Percentiles rank a stretch among this genome's conserved stretches.
Conservation (phyloP, 306 rosid genomes). For the Malus domestica region DNA sequence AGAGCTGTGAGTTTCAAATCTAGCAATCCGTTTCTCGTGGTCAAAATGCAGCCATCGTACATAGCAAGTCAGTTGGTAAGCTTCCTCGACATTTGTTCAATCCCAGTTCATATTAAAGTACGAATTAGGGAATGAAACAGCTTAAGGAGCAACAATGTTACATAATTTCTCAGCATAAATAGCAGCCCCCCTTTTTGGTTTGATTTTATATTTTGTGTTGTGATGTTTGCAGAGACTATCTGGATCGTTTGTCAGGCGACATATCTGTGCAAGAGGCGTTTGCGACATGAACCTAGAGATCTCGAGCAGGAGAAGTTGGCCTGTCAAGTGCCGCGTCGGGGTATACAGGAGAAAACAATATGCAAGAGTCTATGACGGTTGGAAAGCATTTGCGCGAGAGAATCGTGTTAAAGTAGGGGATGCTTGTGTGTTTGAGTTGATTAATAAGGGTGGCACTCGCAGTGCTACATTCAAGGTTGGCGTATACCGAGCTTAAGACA, state of each 20-base stretch:
- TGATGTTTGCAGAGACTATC: not conserved
- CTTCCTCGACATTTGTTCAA: not conserved
- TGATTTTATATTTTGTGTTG: not conserved
- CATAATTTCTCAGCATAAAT: not conserved
- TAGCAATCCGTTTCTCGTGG: not conserved
- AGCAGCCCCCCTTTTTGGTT: not conserved
- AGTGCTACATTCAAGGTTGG: not conserved
- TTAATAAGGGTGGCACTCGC: not conserved
- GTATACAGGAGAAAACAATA: not conserved
- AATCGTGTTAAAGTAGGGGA: conserved; percentile 7
- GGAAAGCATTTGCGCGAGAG: conserved; percentile 23
- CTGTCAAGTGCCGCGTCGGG: not conserved
- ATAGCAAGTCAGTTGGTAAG: not conserved
- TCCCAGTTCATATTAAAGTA: not conserved
- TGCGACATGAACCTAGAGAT: not conserved
- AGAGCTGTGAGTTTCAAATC: not conserved
- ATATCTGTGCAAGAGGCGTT: too few species aligned
- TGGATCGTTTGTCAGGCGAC: not conserved
- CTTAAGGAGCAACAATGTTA: not conserved
- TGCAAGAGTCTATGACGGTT: not conserved
- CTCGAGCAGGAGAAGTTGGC: not conserved
- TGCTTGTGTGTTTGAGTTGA: not conserved
- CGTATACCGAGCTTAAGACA: not conserved
- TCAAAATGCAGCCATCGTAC: not conserved
- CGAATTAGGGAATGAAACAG: not conserved